Evolutionary conservation across 164 flowering plant species (phyloP).

Genomic region (Chimonanthus praecox): DNA sequence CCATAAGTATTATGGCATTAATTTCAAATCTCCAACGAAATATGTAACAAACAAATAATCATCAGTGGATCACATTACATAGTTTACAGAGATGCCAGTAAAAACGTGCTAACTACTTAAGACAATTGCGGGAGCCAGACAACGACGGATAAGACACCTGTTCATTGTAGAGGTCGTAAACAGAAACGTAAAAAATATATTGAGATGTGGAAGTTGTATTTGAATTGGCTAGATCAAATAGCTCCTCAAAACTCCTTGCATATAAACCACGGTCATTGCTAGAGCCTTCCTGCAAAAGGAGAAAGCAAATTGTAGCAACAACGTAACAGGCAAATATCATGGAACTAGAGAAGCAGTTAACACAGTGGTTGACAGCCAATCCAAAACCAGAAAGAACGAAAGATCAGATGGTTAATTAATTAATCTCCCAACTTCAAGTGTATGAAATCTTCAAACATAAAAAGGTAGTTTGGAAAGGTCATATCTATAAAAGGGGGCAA

Average conservation of each 20-base stretch:
- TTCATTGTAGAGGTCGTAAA: constrained; percentile 83
- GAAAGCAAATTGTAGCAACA: not conserved
- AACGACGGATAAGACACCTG: constrained; percentile 43
- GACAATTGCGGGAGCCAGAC: too few species aligned
- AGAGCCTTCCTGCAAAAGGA: constrained; percentile 81
- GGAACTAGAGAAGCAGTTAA: not conserved
- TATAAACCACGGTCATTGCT: constrained; percentile 90
- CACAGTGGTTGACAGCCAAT: not conserved
- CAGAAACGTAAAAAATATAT: constrained; percentile 28
- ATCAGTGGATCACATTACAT: too few species aligned
- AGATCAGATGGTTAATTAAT: too few species aligned
- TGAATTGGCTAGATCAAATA: constrained; percentile 88
- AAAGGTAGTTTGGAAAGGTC: constrained; percentile 27
- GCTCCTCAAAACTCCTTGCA: constrained; percentile 90
- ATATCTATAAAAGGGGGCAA: constrained; percentile 31
- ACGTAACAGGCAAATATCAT: not conserved
- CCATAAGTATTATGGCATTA: not conserved
- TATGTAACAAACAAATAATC: too few species aligned
- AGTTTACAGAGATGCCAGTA: too few species aligned
- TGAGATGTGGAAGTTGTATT: constrained; percentile 48
- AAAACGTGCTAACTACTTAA: too few species aligned
- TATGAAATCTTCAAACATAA: not conserved
- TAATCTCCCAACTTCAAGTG: not conserved
- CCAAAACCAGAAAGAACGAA: not conserved
- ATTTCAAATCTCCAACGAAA: not conserved